phyloP scores from a whole-genome alignment of 108 stramenopile species.

The Nitzschia putrida region DNA sequence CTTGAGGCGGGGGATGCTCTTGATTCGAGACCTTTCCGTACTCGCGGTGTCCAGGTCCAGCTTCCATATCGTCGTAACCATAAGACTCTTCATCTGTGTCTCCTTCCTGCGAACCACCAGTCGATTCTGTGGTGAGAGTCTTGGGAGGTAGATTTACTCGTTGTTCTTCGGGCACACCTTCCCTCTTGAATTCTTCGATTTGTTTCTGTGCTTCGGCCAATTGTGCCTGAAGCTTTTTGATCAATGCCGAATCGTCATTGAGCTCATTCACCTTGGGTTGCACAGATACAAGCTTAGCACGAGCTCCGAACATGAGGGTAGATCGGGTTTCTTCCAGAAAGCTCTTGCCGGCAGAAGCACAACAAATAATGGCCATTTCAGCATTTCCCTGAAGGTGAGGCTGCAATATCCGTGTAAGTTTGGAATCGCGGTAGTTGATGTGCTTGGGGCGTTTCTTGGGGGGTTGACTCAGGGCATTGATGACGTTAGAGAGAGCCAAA shows the following conservation, averaged over 20 bases:
- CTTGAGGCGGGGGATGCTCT: conserved; percentile 7
- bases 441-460: conserved; percentile 40
- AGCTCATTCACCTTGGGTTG: conserved; percentile 79
- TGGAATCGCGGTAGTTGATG: conserved; percentile 93
- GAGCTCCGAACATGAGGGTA: conserved; percentile 91
- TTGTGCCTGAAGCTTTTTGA: conserved; percentile 78
- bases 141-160: background rate
- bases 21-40: conserved; percentile 15
- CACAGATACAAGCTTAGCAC: conserved; percentile 88
- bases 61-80: conserved; percentile 21
- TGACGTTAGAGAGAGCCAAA: conserved; percentile 80
- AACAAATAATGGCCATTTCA: conserved; percentile 91
- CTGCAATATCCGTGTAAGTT: conserved; percentile 97
- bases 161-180: conserved; percentile 3
- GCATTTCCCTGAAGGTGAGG: conserved; percentile 95
- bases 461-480: conserved; percentile 58
- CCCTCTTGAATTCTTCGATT: conserved; percentile 37
- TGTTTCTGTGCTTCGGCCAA: conserved; percentile 50
- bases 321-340: conserved; percentile 95
- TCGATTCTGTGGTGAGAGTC: background rate
- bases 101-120: background rate
- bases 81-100: conserved; percentile 4
- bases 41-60: conserved; percentile 19
- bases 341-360: conserved; percentile 81
- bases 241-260: conserved; percentile 70